Conservation (phyloP, 1,139 yeast species). For the Keqinozyma sinolaborantium region DNA sequence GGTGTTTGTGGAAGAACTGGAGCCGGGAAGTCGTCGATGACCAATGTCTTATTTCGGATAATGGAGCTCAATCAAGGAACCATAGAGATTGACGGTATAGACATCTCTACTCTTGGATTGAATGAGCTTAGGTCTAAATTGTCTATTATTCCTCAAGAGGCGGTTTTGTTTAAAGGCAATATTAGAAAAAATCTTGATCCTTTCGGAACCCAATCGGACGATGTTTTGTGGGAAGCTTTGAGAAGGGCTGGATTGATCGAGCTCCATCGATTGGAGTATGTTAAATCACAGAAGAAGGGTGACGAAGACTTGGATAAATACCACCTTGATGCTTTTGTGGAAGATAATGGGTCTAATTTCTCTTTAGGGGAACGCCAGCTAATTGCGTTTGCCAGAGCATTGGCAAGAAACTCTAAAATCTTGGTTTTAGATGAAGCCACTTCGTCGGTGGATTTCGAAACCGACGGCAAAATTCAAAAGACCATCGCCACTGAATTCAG, state of each 20-base stretch:
- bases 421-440: conserved; percentile 55
- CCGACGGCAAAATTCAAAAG: conserved; percentile 46
- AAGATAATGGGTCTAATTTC: conserved; percentile 49
- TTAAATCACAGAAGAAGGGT: conserved; percentile 12
- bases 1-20: conserved; percentile 84
- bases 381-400: conserved; percentile 49
- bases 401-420: conserved; percentile 44
- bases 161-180: conserved; percentile 81
- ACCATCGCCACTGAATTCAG: conserved; percentile 42
- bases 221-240: conserved; percentile 26
- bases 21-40: conserved; percentile 73
- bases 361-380: conserved; percentile 54
- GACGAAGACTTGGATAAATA: conserved; percentile 31
- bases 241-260: conserved; percentile 23
- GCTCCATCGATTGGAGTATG: conserved; percentile 16
- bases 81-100: conserved; percentile 57
- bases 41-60: conserved; percentile 62
- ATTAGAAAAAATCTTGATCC: conserved; percentile 80
- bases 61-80: conserved; percentile 51
- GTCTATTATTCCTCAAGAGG: conserved; percentile 91
- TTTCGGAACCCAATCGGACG: conserved; percentile 25
- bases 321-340: conserved; percentile 45
- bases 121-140: conserved; percentile 67
- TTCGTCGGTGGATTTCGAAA: conserved; percentile 54
- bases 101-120: conserved; percentile 63